These are phyloP conservation scores for Annulohypoxylon nitens DNA, from an alignment of 495 filamentous ascomycete genomes.

Conservation along the genomic window DNA sequence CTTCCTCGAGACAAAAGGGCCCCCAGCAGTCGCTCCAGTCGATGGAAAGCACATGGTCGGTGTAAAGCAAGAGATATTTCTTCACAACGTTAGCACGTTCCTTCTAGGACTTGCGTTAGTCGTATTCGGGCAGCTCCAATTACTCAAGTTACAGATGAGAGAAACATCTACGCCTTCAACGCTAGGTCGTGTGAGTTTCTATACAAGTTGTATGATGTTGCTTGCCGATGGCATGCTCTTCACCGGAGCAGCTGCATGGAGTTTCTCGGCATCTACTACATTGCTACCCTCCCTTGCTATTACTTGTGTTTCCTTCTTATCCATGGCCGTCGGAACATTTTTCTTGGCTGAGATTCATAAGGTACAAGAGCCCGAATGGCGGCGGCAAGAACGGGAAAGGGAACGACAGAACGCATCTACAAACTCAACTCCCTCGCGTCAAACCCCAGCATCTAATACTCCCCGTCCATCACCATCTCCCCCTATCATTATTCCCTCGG, in stretches of 20 bases:
- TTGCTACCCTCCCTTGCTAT: conserved; percentile 81
- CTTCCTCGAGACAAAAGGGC: conserved; percentile 88
- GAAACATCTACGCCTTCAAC: conserved; percentile 96
- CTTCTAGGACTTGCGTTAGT: conserved; percentile 74
- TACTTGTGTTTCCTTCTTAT: conserved; percentile 75
- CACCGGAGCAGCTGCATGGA: conserved; percentile 70
- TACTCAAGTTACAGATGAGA: conserved; percentile 87
- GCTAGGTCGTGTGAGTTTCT: conserved; percentile 89
- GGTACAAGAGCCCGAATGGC: conserved; percentile 84
- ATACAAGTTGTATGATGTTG: conserved; percentile 85
- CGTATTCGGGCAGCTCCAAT: conserved; percentile 75
- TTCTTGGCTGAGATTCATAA: conserved; percentile 92
- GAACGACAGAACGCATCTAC: conserved; percentile 52
- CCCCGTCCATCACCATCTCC: conserved; percentile 51
- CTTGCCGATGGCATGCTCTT: conserved; percentile 83
- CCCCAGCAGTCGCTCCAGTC: conserved; percentile 74
- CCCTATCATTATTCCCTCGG: conserved; percentile 84
- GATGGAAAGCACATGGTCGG: conserved; percentile 79
- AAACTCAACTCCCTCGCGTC: conserved; percentile 59
- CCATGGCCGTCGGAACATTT: conserved; percentile 75
- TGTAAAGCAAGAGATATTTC: conserved; percentile 81
- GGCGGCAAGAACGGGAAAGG: conserved; percentile 67
- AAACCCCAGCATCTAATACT: conserved; percentile 72
- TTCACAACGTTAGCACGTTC: conserved; percentile 73
- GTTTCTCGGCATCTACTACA: conserved; percentile 71